Conservation (phyloP, 2,329 filamentous ascomycete species). For the Phyllosticta citribraziliensis region DNA sequence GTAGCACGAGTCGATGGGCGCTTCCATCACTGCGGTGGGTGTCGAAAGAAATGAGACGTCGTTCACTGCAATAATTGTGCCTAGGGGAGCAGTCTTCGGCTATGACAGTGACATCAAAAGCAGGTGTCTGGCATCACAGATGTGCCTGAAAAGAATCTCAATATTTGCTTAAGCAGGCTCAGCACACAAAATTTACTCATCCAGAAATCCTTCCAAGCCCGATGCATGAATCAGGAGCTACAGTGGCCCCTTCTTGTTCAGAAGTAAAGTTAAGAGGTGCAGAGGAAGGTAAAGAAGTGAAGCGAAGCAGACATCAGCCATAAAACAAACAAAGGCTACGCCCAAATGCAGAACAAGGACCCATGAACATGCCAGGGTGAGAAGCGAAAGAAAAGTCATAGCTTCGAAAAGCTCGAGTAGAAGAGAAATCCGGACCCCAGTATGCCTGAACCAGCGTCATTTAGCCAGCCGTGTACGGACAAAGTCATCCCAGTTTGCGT, state of each 20-base stretch:
- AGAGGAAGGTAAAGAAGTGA: not conserved
- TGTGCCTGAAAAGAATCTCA: not conserved
- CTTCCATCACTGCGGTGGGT: not conserved
- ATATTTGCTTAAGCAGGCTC: not conserved
- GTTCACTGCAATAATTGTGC: too few relatives aligned
- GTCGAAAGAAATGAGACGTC: not conserved
- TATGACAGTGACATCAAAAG: not conserved
- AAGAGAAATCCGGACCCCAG: not conserved
- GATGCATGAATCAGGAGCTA: constrained; percentile 6
- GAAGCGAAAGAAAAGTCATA: not conserved
- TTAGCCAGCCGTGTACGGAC: not conserved
- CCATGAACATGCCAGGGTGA: not conserved
- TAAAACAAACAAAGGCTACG: not conserved
- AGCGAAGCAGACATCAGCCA: not conserved
- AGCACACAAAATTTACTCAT: not conserved
- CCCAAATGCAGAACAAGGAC: not conserved
- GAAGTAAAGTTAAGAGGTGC: not conserved
- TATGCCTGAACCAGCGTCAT: not conserved
- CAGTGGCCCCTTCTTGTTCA: constrained; percentile 2
- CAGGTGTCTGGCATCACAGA: too few relatives aligned
- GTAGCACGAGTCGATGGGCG: not conserved
- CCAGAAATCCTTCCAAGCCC: not conserved
- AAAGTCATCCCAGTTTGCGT: not conserved
- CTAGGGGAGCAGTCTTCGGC: not conserved
- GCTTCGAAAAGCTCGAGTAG: not conserved